Percentiles rank a stretch among this genome's conserved stretches.
These are phyloP conservation scores for Dalechampia spathulata DNA, from an alignment of 441 rosid genomes.

Conservation along the genomic window DNA sequence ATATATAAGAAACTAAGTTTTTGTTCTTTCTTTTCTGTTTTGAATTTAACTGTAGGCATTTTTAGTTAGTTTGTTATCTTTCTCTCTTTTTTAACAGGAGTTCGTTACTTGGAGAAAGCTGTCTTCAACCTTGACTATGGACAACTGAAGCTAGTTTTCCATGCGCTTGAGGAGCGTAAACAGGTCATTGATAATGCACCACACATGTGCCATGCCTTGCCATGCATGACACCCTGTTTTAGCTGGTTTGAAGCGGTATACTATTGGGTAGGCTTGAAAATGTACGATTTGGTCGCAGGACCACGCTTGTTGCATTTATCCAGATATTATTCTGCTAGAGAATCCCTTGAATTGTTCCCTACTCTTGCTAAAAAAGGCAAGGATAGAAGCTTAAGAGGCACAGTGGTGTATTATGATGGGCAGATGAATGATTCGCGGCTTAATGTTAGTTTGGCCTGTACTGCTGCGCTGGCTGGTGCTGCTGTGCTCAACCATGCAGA, in stretches of 20 bases:
- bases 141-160: slow-evolving; percentile 83
- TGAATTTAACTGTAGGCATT: background rate
- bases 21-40: no score
- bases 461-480: slow-evolving; percentile 89
- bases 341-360: slow-evolving; percentile 83
- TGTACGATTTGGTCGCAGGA: slow-evolving; percentile 98
- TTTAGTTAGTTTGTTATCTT: background rate
- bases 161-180: slow-evolving; percentile 92
- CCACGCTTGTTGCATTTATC: slow-evolving; percentile 72
- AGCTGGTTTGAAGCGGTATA: slow-evolving; percentile 89
- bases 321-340: slow-evolving; percentile 75
- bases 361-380: slow-evolving; percentile 81
- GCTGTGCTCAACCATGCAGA: slow-evolving; percentile 92
- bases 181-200: slow-evolving; percentile 95
- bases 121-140: slow-evolving; percentile 90
- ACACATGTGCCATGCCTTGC: slow-evolving; percentile 87
- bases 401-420: slow-evolving; percentile 93
- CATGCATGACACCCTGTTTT: slow-evolving; percentile 98
- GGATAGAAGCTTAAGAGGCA: slow-evolving; percentile 61
- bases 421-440: slow-evolving; percentile 96
- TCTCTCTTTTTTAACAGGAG: slow-evolving; percentile 34
- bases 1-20: no score
- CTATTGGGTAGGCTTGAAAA: slow-evolving; percentile 88
- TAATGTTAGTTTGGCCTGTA: slow-evolving; percentile 82
- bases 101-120: slow-evolving; percentile 96